These are phyloP conservation scores for Russula sp. DNA, from an alignment of 768 basidiomycete species.

Conservation along the genomic window DNA sequence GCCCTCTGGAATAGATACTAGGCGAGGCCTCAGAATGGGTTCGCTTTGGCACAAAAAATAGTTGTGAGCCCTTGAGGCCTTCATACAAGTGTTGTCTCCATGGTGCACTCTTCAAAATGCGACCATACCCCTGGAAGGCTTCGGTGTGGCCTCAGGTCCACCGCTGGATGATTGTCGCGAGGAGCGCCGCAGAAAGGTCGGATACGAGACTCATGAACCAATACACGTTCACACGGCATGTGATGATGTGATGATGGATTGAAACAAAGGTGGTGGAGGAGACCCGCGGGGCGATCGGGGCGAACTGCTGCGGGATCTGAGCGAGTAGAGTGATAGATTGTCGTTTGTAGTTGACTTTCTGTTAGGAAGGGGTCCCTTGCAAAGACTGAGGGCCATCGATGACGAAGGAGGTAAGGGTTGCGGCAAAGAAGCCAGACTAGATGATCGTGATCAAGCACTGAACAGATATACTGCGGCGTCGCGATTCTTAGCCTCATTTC, in stretches of 20 bases:
- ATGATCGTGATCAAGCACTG: not conserved
- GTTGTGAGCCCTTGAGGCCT: slow-evolving; percentile 37
- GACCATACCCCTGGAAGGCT: slow-evolving; percentile 27
- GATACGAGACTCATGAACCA: slow-evolving; percentile 36
- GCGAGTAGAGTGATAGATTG: slow-evolving; percentile 7
- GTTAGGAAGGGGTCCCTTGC: not conserved
- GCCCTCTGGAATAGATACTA: slow-evolving; percentile 2
- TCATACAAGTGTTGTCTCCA: slow-evolving; percentile 35
- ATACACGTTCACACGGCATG: slow-evolving; percentile 34
- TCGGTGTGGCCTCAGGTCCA: slow-evolving; percentile 38
- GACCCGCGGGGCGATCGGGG: not conserved
- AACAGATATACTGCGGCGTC: not conserved
- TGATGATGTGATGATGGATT: slow-evolving; percentile 25
- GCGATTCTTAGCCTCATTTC: not conserved
- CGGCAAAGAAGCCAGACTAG: slow-evolving; percentile 28
- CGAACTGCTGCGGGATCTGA: slow-evolving; percentile 13
- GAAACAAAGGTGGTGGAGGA: not conserved
- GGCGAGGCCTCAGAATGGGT: slow-evolving; percentile 29
- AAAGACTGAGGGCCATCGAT: not conserved
- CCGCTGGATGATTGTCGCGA: slow-evolving; percentile 46
- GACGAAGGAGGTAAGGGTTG: slow-evolving; percentile 6
- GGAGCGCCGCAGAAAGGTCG: slow-evolving; percentile 39
- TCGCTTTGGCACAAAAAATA: slow-evolving; percentile 38
- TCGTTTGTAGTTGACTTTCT: not conserved
- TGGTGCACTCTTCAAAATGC: slow-evolving; percentile 32